A percentile compares a stretch with the other conserved stretches of the same genome.
phyloP scores from a whole-genome alignment of 768 basidiomycete species.

The Tricholoma furcatifolium region DNA sequence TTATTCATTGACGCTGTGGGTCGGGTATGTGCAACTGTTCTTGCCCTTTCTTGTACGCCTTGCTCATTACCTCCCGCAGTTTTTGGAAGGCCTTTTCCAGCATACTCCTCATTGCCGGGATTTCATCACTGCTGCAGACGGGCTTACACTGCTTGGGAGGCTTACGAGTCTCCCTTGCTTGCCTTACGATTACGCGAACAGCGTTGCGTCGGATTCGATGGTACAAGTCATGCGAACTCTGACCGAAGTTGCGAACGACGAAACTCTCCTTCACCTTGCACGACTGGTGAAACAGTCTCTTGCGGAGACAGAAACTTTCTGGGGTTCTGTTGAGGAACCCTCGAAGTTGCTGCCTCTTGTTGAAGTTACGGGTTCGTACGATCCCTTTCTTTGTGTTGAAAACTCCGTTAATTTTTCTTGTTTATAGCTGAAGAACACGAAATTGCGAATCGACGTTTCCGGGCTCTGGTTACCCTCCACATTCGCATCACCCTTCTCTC shows the following conservation, averaged over 20 bases:
- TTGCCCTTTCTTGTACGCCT: background rate
- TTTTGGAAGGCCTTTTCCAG: conserved; percentile 93
- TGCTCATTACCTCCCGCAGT: conserved; percentile 43
- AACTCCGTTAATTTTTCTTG: conserved; percentile 11
- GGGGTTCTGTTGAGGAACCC: conserved; percentile 49
- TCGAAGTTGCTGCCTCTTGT: conserved; percentile 68
- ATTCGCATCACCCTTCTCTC: conserved; percentile 81
- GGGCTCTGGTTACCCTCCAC: conserved; percentile 70
- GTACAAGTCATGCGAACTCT: conserved; percentile 88
- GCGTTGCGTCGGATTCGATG: conserved; percentile 82
- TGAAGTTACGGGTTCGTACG: conserved; percentile 46
- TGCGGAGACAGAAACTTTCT: conserved; percentile 67
- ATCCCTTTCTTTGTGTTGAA: background rate
- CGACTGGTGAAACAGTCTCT: conserved; percentile 70
- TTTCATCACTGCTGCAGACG: conserved; percentile 74
- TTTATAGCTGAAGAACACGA: conserved; percentile 42
- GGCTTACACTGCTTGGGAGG: conserved; percentile 70
- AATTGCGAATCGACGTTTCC: conserved; percentile 63
- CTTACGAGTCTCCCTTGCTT: conserved; percentile 83
- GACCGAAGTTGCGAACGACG: conserved; percentile 80
- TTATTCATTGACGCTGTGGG: conserved; percentile 79
- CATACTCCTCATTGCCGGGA: conserved; percentile 88
- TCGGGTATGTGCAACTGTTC: conserved; percentile 47
- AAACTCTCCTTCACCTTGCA: conserved; percentile 70
- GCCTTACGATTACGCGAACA: conserved; percentile 86